Evolutionary conservation across 2,329 filamentous ascomycete species (phyloP).

Genomic region (Diaporthe sp.): DNA sequence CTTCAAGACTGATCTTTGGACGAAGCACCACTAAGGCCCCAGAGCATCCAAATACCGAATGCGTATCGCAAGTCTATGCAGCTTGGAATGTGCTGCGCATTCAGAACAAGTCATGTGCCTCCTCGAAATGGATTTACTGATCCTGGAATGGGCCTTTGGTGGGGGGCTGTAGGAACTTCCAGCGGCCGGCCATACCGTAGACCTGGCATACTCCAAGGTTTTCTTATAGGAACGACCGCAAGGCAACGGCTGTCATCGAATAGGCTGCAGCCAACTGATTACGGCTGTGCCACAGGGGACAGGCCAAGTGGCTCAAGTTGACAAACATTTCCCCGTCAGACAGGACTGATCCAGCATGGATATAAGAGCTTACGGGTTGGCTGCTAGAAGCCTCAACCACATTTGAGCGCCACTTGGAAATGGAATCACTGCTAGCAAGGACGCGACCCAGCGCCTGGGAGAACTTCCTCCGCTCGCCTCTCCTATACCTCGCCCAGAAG

Average conservation of each 20-base stretch:
- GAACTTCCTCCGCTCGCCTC: constrained; percentile 8
- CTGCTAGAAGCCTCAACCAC: neutral
- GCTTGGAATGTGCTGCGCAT: neutral
- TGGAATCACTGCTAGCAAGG: constrained; percentile 15
- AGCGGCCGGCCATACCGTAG: neutral
- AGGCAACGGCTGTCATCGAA: neutral
- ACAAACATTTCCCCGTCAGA: neutral
- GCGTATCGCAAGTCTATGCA: neutral
- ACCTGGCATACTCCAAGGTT: neutral
- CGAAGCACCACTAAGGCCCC: neutral
- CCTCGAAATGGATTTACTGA: neutral
- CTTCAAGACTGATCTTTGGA: neutral
- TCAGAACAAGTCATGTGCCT: neutral
- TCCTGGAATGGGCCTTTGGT: neutral
- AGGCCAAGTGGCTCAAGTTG: constrained; percentile 10
- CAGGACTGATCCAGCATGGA: neutral
- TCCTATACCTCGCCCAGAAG: constrained; percentile 6
- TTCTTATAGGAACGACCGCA: neutral
- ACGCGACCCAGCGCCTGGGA: constrained; percentile 24
- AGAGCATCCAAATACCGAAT: neutral
- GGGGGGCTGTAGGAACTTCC: neutral
- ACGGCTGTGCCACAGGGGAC: neutral
- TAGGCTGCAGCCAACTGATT: neutral
- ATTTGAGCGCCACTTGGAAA: neutral
- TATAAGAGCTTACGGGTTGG: neutral